Evolutionary conservation across 202 grass and related monocot species (phyloP).

Genomic region (Setaria viridis): DNA sequence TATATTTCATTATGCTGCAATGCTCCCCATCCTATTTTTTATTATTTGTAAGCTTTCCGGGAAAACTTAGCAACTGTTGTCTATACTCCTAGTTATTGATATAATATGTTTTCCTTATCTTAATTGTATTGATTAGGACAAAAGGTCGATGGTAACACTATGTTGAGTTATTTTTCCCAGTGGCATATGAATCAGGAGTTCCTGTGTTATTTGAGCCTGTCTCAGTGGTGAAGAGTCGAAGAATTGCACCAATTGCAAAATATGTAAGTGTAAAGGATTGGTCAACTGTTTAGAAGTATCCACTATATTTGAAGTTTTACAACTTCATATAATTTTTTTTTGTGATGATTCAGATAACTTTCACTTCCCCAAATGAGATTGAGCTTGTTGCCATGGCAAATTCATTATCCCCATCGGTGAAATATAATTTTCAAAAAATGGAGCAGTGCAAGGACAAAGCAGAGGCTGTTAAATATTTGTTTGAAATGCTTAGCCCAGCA

Average conservation of each 20-base stretch:
- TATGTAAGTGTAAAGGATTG: constrained; percentile 64
- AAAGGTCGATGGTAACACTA: constrained; percentile 35
- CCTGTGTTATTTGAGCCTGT: constrained; percentile 96
- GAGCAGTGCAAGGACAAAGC: constrained; percentile 47
- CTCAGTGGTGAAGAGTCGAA: constrained; percentile 77
- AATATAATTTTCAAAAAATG: constrained; percentile 54
- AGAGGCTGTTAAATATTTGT: constrained; percentile 62
- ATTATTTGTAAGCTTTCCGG: background rate
- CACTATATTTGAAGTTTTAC: constrained; percentile 37
- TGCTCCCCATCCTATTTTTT: background rate
- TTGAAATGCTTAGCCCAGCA: constrained; percentile 79
- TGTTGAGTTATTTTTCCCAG: constrained; percentile 57
- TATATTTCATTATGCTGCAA: constrained; percentile 17
- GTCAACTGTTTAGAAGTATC: constrained; percentile 16
- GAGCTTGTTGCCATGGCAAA: constrained; percentile 95
- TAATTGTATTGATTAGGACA: constrained; percentile 30
- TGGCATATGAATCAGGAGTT: constrained; percentile 69
- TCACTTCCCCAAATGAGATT: constrained; percentile 88
- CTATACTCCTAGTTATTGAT: constrained; percentile 1
- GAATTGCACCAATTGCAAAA: constrained; percentile 69
- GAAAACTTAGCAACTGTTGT: constrained; percentile 4
- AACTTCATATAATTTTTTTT: constrained; percentile 39
- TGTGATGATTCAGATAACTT: constrained; percentile 69
- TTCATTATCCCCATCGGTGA: constrained; percentile 56
- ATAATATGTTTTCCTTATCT: constrained; percentile 26